Conservation (phyloP, 805 yeast species). For the Cyberlindnera japonica region DNA sequence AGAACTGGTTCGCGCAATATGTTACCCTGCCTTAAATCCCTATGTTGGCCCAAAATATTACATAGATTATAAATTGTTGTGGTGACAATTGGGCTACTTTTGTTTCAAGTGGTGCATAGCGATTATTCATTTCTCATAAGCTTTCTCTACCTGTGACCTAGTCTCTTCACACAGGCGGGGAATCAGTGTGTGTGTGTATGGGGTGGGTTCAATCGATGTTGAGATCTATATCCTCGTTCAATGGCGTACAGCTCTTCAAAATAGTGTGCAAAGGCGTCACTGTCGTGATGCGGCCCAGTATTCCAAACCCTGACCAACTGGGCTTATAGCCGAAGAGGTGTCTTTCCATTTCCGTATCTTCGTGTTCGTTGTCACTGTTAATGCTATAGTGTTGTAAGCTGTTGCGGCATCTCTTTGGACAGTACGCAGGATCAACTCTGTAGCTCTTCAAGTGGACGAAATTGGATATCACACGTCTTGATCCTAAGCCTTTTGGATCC, state of each 20-base stretch:
- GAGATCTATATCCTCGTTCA: constrained; percentile 1
- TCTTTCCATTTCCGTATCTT: constrained; percentile 5
- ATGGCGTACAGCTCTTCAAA: neutral
- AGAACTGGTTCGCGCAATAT: neutral
- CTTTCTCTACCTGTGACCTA: too few species aligned
- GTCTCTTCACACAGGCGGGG: too few species aligned
- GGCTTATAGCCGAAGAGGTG: constrained; percentile 1
- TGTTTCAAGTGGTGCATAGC: too few species aligned
- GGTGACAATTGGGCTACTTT: too few species aligned
- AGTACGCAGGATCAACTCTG: constrained; percentile 1
- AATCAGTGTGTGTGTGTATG: too few species aligned
- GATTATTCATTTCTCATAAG: too few species aligned
- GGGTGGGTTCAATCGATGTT: neutral
- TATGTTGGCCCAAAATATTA: too few species aligned
- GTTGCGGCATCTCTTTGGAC: neutral
- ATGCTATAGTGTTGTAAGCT: neutral
- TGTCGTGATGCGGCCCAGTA: neutral
- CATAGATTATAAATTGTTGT: too few species aligned
- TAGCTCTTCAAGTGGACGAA: constrained; percentile 16
- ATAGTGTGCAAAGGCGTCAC: neutral
- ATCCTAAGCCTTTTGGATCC: too few species aligned
- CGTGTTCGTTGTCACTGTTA: constrained; percentile 15
- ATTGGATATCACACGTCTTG: constrained; percentile 17
- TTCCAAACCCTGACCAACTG: constrained; percentile 2
- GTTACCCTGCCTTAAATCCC: too few species aligned